A percentile compares a stretch with the other conserved stretches of the same genome.
These are phyloP conservation scores for Venturia asperata DNA, from an alignment of 2,329 filamentous ascomycete species.

Conservation along the genomic window DNA sequence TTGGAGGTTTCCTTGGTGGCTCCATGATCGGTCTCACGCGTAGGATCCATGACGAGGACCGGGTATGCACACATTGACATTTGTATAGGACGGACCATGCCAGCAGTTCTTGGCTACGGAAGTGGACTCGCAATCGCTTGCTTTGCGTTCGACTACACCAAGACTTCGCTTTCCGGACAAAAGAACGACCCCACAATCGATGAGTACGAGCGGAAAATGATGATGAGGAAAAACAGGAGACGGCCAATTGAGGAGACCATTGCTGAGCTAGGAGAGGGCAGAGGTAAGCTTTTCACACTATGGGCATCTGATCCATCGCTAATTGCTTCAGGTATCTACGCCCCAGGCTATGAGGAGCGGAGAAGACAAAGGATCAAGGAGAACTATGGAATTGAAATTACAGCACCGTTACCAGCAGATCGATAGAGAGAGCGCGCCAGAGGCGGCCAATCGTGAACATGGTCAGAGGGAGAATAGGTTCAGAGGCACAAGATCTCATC, in stretches of 20 bases:
- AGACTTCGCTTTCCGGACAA: slow-evolving; percentile 52
- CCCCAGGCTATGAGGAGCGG: slow-evolving; percentile 76
- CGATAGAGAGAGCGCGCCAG: not conserved
- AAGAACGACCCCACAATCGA: slow-evolving; percentile 46
- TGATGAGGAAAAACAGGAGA: slow-evolving; percentile 64
- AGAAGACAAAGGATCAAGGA: slow-evolving; percentile 74
- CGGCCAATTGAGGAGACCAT: slow-evolving; percentile 73
- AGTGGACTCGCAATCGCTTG: slow-evolving; percentile 51
- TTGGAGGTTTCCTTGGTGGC: slow-evolving; percentile 72
- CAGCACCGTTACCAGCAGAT: slow-evolving; percentile 18
- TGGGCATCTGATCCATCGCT: not conserved
- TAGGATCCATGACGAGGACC: not conserved
- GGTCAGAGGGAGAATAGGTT: not conserved
- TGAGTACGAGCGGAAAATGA: slow-evolving; percentile 71
- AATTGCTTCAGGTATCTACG: slow-evolving; percentile 59
- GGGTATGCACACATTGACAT: not conserved
- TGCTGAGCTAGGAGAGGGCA: slow-evolving; percentile 73
- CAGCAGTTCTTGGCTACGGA: slow-evolving; percentile 63
- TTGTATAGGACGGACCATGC: slow-evolving; percentile 54
- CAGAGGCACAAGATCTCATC: not conserved
- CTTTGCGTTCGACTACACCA: slow-evolving; percentile 61
- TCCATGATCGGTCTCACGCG: slow-evolving; percentile 56
- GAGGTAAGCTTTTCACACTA: slow-evolving; percentile 51
- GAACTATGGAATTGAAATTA: slow-evolving; percentile 78
- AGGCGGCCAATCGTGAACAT: not conserved